Evolutionary conservation across 108 stramenopile species (phyloP).

Genomic region (Skeletonema costatum): DNA sequence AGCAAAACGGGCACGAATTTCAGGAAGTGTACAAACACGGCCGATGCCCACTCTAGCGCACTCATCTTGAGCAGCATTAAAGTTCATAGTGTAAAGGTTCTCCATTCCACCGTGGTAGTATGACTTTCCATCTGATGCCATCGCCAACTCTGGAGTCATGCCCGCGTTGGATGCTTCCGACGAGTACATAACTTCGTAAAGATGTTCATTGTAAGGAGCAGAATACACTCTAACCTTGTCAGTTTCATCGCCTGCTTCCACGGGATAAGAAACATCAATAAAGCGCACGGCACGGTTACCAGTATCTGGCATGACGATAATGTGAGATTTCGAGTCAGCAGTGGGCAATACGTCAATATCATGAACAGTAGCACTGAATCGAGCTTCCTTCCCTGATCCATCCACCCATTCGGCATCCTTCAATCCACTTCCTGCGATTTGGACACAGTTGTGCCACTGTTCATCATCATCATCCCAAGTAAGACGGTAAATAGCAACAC

Average conservation of each 20-base stretch:
- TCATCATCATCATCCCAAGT: slow-evolving; percentile 46
- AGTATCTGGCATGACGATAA: slow-evolving; percentile 33
- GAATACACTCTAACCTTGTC: slow-evolving; percentile 23
- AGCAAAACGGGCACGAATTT: slow-evolving; percentile 40
- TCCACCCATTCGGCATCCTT: slow-evolving; percentile 39
- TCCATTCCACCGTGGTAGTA: slow-evolving; percentile 34
- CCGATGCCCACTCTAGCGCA: slow-evolving; percentile 44
- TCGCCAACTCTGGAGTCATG: slow-evolving; percentile 36
- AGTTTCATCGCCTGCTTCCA: slow-evolving; percentile 28
- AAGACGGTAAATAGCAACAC: slow-evolving; percentile 47
- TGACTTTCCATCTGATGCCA: slow-evolving; percentile 42
- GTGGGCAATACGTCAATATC: slow-evolving; percentile 41
- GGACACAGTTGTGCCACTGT: slow-evolving; percentile 39
- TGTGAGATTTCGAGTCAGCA: slow-evolving; percentile 10
- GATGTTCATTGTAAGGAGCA: slow-evolving; percentile 42
- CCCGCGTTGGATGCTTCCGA: slow-evolving; percentile 29
- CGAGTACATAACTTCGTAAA: slow-evolving; percentile 39
- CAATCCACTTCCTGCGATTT: slow-evolving; percentile 42
- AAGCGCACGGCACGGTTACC: slow-evolving; percentile 44
- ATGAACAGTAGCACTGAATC: slow-evolving; percentile 39
- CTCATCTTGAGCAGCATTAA: slow-evolving; percentile 33
- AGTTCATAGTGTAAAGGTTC: slow-evolving; percentile 25
- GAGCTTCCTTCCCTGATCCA: slow-evolving; percentile 34
- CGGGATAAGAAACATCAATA: slow-evolving; percentile 42
- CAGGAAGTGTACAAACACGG: slow-evolving; percentile 39